These are phyloP conservation scores for Plasmodium cynomolgi DNA, from an alignment of 169 alveolate species.

Conservation along the genomic window DNA sequence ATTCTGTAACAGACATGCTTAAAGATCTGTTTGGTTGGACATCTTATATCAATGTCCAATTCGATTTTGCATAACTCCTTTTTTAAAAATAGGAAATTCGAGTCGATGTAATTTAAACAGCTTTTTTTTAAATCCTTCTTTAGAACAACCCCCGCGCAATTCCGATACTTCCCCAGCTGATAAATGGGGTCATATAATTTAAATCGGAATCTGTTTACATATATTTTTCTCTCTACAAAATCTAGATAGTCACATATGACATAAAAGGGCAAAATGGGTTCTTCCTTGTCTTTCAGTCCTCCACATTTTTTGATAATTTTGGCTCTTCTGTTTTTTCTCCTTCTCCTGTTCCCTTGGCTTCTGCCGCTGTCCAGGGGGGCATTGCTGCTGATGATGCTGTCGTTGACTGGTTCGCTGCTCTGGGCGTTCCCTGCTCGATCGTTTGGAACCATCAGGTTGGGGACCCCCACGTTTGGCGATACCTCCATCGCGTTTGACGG, in stretches of 20 bases:
- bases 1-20: conserved; percentile 83
- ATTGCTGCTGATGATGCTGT: background rate
- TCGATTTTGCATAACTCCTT: conserved; percentile 66
- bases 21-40: conserved; percentile 83
- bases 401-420: background rate
- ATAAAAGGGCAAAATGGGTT: conserved; percentile 70
- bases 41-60: conserved; percentile 80
- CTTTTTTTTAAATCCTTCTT: conserved; percentile 57
- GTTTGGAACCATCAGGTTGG: background rate
- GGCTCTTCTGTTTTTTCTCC: background rate
- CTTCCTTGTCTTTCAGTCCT: conserved; percentile 39
- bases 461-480: background rate
- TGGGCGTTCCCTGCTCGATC: background rate
- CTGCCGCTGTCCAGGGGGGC: background rate
- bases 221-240: conserved; percentile 66
- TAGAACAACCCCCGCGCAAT: conserved; percentile 64
- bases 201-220: conserved; percentile 50
- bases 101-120: conserved; percentile 70
- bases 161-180: conserved; percentile 72
- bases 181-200: conserved; percentile 72
- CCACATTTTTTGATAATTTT: conserved; percentile 64
- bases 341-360: background rate
- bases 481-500: background rate
- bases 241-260: conserved; percentile 70
- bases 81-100: conserved; percentile 57